phyloP scores from a whole-genome alignment of 306 rosid genomes.

The Vachellia collinsii region DNA sequence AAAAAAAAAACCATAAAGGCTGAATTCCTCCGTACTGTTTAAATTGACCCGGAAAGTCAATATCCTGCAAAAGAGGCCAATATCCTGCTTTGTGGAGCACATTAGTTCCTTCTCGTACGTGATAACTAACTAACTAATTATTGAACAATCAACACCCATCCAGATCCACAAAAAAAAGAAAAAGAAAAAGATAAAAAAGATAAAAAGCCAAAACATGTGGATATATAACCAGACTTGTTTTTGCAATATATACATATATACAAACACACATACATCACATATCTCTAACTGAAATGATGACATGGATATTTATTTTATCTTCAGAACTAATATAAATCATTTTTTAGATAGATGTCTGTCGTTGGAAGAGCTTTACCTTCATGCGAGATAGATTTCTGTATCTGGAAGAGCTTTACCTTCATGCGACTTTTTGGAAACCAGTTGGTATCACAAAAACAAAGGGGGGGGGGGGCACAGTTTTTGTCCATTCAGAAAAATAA shows the following conservation, averaged over 20 bases:
- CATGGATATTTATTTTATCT: not conserved
- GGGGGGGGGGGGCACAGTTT: not conserved
- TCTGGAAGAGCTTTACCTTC: not conserved
- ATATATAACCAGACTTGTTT: not conserved
- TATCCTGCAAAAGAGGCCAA: not conserved
- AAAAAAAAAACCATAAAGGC: too few relatives aligned
- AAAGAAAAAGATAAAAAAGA: not conserved
- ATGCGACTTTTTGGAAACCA: not conserved
- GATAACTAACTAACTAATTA: not conserved
- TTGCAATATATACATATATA: not conserved
- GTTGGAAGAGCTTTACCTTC: not conserved
- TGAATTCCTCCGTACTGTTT: not conserved
- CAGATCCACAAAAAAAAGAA: not conserved
- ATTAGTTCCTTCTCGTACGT: not conserved
- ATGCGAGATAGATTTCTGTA: not conserved
- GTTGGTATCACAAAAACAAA: too few relatives aligned
- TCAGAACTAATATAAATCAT: not conserved
- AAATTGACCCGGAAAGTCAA: conserved; percentile 21
- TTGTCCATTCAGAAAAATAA: not conserved
- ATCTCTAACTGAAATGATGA: not conserved
- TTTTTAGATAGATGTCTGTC: not conserved
- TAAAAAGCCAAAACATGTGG: not conserved
- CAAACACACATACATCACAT: not conserved
- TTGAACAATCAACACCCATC: not conserved
- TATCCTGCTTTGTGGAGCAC: not conserved